Evolutionary conservation across 306 rosid genomes (phyloP), one percentile per base, ranked within the genome.

Genomic region (Vachellia pachyceras): DNA sequence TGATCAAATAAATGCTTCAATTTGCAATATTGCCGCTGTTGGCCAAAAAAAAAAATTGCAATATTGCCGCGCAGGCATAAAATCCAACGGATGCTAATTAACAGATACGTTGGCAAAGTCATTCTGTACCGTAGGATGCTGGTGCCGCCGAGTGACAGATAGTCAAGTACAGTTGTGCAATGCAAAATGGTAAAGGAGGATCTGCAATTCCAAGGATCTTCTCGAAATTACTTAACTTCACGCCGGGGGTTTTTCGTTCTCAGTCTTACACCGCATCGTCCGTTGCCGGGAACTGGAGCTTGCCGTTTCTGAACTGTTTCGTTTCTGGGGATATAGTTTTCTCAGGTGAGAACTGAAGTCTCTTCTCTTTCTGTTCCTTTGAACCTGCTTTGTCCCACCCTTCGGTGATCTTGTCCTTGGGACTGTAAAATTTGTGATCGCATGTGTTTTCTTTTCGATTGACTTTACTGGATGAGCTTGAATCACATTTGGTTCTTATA

Each of bases 271-370:
- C 72, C 14, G 18, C 67, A 22, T 68, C 72, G 20, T 17, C 25
- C 18, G 64, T 39, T 50, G 33, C 36, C 36, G n/a, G 7, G 67
- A 54, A 52, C 13, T 44, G 5, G 45, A 72, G 44, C 0, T 7
- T 17, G 10, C 46, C 18, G 45, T 25, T 17, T 72, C 33, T 8
- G 64, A 49, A 33, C 39, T 13, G 5, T 50, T 72, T 50, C 46
- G 10, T 49, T 47, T 47, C 29, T 72, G 23, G 7, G 13, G 9
- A 2, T 23, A 4, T 52, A 41, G 25, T 37, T 40, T 49, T 36
- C 71, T 18, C 75, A 55, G 86, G 89, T 86, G 23, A 36, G 35
- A 66, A 80, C 3, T 23, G 10, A 36, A 6, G 29, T 7, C 57
- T 55, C 73, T 7, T 64, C 57, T 60, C 36, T 0, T 64, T 72